Conservation (phyloP, 768 basidiomycete species). For the Thelephora ganbajun region DNA sequence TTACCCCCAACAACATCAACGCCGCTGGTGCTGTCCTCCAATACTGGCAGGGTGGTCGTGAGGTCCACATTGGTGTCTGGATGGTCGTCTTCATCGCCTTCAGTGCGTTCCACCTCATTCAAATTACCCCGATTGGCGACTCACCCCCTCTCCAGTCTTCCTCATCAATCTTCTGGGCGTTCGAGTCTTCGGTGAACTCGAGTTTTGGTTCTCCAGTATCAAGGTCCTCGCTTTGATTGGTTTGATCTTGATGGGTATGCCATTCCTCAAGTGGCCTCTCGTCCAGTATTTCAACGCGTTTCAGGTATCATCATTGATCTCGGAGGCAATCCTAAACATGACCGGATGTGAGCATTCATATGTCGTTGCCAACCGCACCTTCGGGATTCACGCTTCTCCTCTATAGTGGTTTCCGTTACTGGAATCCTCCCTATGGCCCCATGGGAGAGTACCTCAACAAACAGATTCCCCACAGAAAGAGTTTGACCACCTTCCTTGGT, state of each 20-base stretch:
- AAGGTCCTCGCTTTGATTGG: slow-evolving; percentile 43
- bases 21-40: slow-evolving; percentile 34
- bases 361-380: not conserved
- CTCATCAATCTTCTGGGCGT: slow-evolving; percentile 47
- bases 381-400: not conserved
- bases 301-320: slow-evolving; percentile 46
- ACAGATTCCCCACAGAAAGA: slow-evolving; percentile 31
- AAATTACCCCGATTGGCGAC: not conserved
- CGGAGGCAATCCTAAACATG: slow-evolving; percentile 28
- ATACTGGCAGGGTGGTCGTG: slow-evolving; percentile 18
- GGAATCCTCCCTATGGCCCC: slow-evolving; percentile 38
- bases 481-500: slow-evolving; percentile 44
- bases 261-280: slow-evolving; percentile 22
- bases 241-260: slow-evolving; percentile 25
- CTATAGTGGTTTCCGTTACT: slow-evolving; percentile 20
- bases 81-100: slow-evolving; percentile 50
- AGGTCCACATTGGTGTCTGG: slow-evolving; percentile 33
- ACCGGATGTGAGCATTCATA: slow-evolving; percentile 9
- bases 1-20: slow-evolving; percentile 54
- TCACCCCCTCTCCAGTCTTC: slow-evolving; percentile 25
- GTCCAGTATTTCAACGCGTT: slow-evolving; percentile 7
- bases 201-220: slow-evolving; percentile 61
- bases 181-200: slow-evolving; percentile 56
- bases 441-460: slow-evolving; percentile 38
- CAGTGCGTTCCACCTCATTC: slow-evolving; percentile 21